Evolutionary conservation across 345 rosid genomes (phyloP), one percentile per base, ranked within the genome.

Genomic region (Excoecaria agallocha): DNA sequence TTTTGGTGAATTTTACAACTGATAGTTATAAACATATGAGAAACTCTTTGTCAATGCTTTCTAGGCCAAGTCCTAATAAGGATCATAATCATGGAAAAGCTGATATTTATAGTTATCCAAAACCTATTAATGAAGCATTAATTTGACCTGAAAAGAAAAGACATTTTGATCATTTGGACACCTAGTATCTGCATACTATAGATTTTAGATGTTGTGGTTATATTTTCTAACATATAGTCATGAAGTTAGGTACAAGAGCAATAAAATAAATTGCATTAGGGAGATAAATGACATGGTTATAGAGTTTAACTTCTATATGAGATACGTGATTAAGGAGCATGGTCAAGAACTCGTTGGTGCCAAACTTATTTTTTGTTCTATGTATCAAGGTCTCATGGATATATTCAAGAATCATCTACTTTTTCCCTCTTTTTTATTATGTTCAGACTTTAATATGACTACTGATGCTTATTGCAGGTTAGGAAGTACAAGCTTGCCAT

Each of bases 381-480:
- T 89, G 77, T 86, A 88, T 78, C 84, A 86, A 82, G 89, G 95
- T 24, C 92, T 97, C 39, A 89, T 94, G 91, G 93, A 94, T 70
- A 87, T 94, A 78, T 77, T 94, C 65, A 76, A 78, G 82, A 92
- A 94, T 67, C 85, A 89, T 39, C 77, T 82, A 41, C 85, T 4
- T 51, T 89, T 6, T 43, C 7, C 9, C 48, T 43, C 5, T 30
- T 69, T 22, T 70, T n/a, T 7, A 73, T 77, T 3, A 13, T 43
- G 10, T 64, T 43, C 86, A 90, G 96, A 97, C 79, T 91, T 92
- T 74, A 85, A 87, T 76, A 84, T 76, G 72, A 89, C 91, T 22
- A 70, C 91, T 0, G 90, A 89, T 38, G 98, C 98, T 43, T 92
- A 98, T 78, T 92, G 98, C 68, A 96, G 98, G 73, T 57, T 89